Evolutionary conservation across 768 basidiomycete species (phyloP).

Genomic region (Favolaschia claudopus): DNA sequence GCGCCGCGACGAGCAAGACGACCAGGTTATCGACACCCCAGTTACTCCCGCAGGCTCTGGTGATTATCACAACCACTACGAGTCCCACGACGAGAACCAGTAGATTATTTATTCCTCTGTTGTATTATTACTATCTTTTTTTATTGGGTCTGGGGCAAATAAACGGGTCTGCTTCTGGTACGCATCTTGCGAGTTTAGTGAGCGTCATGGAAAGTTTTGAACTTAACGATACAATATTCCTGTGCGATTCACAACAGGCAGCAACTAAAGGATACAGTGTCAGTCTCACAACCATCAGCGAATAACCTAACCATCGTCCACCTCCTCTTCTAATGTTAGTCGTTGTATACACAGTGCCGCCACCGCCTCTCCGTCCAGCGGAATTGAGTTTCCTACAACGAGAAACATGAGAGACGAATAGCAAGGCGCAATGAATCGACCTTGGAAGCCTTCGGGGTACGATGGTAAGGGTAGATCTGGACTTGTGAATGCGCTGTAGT

Average conservation of each 20-base stretch:
- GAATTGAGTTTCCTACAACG: constrained; percentile 71
- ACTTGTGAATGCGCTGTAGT: constrained; percentile 70
- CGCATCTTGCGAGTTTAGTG: too few relatives aligned
- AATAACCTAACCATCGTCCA: constrained; percentile 53
- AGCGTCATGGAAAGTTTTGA: too few relatives aligned
- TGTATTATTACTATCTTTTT: too few relatives aligned
- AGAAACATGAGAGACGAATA: background rate
- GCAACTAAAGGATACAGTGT: too few relatives aligned
- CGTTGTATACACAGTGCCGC: constrained; percentile 68
- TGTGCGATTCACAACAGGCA: too few relatives aligned
- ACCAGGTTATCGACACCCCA: background rate
- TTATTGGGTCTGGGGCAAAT: too few relatives aligned
- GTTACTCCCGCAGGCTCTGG: background rate
- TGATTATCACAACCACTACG: background rate
- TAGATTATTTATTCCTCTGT: too few relatives aligned
- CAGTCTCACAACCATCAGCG: too few relatives aligned
- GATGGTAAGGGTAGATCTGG: constrained; percentile 71
- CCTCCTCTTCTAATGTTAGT: constrained; percentile 62
- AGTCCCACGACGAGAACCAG: background rate
- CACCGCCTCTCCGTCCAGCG: constrained; percentile 76
- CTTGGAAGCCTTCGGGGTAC: constrained; percentile 90
- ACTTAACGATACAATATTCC: too few relatives aligned
- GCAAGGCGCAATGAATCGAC: background rate
- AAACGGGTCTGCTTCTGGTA: too few relatives aligned
- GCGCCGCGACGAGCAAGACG: too few relatives aligned